These are phyloP conservation scores for Camellia granthamiana DNA, from an alignment of 148 eudicot genomes.

Conservation along the genomic window DNA sequence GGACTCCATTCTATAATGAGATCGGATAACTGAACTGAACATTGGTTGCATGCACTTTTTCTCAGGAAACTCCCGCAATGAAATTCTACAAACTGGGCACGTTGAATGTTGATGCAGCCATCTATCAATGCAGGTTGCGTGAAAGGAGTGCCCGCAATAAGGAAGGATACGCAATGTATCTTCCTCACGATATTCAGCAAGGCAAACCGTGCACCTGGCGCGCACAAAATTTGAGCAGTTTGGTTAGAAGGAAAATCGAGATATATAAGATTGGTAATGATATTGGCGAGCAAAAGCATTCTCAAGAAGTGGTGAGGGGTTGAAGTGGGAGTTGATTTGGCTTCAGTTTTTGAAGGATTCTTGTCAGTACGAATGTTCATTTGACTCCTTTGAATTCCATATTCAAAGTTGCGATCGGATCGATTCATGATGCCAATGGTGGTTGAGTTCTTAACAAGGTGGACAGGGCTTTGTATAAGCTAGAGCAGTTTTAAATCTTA, in stretches of 20 bases:
- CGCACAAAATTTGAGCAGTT: neutral
- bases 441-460: no score
- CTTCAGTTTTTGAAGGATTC: no score
- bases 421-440: no score
- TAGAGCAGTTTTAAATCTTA: no score
- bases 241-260: neutral
- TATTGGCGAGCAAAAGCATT: neutral
- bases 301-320: no score
- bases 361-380: no score
- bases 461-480: no score
- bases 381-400: no score
- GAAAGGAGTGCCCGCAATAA: conserved; percentile 76
- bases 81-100: conserved; percentile 85
- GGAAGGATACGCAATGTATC: conserved; percentile 77
- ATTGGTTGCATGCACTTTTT: conserved; percentile 74
- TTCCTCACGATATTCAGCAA: conserved; percentile 65
- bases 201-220: conserved; percentile 78
- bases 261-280: neutral
- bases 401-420: no score
- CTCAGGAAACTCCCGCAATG: conserved; percentile 62
- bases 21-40: conserved; percentile 56
- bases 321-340: no score
- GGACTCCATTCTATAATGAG: conserved; percentile 31
- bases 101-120: conserved; percentile 90
- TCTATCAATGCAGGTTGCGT: conserved; percentile 67